Evolutionary conservation across 257 asterid species (phyloP).

Genomic region (Linderniella brevidens): DNA sequence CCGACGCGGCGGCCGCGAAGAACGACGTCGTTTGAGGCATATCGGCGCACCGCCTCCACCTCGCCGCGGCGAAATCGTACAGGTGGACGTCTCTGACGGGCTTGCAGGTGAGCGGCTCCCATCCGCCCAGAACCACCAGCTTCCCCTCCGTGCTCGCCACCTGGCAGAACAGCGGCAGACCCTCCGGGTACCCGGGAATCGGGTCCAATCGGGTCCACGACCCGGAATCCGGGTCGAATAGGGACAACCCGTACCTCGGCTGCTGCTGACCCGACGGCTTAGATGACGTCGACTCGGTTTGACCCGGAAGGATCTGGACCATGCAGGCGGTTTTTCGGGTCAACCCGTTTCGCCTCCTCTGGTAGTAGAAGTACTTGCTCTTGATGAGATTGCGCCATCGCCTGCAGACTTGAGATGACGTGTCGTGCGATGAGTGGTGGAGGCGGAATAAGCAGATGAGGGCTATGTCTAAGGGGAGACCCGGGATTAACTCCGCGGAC

Average conservation of each 20-base stretch:
- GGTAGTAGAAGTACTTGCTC: slow-evolving; percentile 59
- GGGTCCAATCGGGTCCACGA: slow-evolving; percentile 59
- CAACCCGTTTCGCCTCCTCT: slow-evolving; percentile 31
- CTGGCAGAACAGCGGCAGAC: slow-evolving; percentile 79
- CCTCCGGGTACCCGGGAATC: slow-evolving; percentile 43
- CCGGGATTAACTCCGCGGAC: slow-evolving; percentile 40
- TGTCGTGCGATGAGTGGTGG: slow-evolving; percentile 52
- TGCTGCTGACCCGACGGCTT: slow-evolving; percentile 45
- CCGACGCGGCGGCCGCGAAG: slow-evolving; percentile 52
- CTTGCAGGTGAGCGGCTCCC: slow-evolving; percentile 71
- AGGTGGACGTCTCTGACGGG: slow-evolving; percentile 55
- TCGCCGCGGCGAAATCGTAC: slow-evolving; percentile 49
- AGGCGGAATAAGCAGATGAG: slow-evolving; percentile 71
- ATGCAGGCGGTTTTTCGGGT: slow-evolving; percentile 53
- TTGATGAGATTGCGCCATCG: slow-evolving; percentile 48
- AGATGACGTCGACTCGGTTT: slow-evolving; percentile 9
- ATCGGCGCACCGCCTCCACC: slow-evolving; percentile 51
- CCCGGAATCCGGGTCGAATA: slow-evolving; percentile 36
- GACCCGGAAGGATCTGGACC: slow-evolving; percentile 43
- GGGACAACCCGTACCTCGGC: slow-evolving; percentile 45
- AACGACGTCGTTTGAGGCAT: slow-evolving; percentile 71
- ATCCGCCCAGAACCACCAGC: slow-evolving; percentile 61
- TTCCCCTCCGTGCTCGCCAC: slow-evolving; percentile 50
- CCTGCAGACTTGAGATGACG: slow-evolving; percentile 42
- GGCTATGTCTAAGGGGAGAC: slow-evolving; percentile 66